Base-by-base conservation (phyloP, 768 basidiomycete genomes). In the Boletus pseudo-olivaceus region DNA sequence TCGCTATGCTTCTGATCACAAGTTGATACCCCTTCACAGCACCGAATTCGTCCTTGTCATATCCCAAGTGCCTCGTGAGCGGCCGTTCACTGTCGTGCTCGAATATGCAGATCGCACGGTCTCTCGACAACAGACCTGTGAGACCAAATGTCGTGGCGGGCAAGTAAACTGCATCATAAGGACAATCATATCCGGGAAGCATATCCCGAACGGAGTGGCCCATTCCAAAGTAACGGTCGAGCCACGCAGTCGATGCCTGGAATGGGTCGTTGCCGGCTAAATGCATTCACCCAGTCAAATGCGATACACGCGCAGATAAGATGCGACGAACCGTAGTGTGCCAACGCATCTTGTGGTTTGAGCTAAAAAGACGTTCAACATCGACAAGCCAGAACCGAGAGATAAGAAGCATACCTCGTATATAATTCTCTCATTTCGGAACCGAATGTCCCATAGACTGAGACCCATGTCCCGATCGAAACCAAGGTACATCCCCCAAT, bases 391-490 rank as follows among this genome's bases (percentile, higher is more conserved):
- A 7, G 8, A 27, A 32, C 0, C 3, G 11, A 26, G 32, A 35
- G 3, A 34, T 4, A 11, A 10, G 34, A 20, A 23, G 7, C 69
- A 49, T 46, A 79, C 79, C 70, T 84, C 80, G 58, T 87, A 87
- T 39, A 85, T 76, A 40, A 87, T 79, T 34, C 85, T 67, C 62
- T 83, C 83, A 12, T 75, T 76, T 37, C 73, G 69, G 72, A 87
- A 82, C 5, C 76, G 72, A 45, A 85, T 74, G 61, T 85, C 79
- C 80, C 81, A 85, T 19, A 85, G 66, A 54, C 75, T 78, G 57
- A 84, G 58, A 14, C 83, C 85, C 83, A 86, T 85, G 61, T 87
- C 85, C 29, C 83, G 66, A 51, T 83, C 82, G 62, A 85, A 87
- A 47, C 81, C 78, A 30, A 85, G 72, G 56, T 79, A 85, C 66